Conservation (phyloP, 371 early-diverging fungal genomes). For the Mucor piriformis region DNA sequence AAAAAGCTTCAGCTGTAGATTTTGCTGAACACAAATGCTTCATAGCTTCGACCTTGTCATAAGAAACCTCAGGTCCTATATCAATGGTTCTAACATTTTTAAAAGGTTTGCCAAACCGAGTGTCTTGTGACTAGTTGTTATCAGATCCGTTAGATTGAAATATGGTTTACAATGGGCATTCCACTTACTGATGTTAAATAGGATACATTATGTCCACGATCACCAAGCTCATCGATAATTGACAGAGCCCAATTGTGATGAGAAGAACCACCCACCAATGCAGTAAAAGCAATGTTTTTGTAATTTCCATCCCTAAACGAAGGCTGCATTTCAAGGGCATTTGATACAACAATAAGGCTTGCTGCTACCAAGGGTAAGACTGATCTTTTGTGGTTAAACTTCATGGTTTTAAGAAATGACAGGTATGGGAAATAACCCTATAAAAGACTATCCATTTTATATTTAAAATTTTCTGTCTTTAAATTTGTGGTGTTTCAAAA, state of each 20-base stretch:
- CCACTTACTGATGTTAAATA: constrained; percentile 17
- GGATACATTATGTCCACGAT: no score
- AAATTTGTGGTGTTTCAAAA: no score
- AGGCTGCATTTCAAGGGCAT: not conserved
- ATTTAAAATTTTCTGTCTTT: no score
- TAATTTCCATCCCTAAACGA: not conserved
- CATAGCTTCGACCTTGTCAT: not conserved
- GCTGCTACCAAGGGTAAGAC: no score
- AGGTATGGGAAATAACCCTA: no score
- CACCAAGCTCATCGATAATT: constrained; percentile 6
- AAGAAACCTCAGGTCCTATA: not conserved
- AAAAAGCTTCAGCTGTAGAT: not conserved
- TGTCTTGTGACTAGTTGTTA: not conserved
- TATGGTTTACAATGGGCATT: not conserved
- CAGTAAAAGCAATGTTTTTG: constrained; percentile 8
- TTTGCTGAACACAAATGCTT: not conserved
- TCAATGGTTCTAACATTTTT: constrained; percentile 6
- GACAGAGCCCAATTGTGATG: constrained; percentile 12
- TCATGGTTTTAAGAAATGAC: no score
- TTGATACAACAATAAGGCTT: no score
- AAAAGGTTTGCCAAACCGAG: constrained; percentile 6
- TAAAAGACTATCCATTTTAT: no score
- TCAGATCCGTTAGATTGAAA: no score
- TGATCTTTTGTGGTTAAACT: no score
- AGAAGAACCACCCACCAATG: constrained; percentile 4